Evolutionary conservation across 345 rosid species (phyloP), one percentile per base, ranked within the genome.

Genomic region (Rhizophora mangle): DNA sequence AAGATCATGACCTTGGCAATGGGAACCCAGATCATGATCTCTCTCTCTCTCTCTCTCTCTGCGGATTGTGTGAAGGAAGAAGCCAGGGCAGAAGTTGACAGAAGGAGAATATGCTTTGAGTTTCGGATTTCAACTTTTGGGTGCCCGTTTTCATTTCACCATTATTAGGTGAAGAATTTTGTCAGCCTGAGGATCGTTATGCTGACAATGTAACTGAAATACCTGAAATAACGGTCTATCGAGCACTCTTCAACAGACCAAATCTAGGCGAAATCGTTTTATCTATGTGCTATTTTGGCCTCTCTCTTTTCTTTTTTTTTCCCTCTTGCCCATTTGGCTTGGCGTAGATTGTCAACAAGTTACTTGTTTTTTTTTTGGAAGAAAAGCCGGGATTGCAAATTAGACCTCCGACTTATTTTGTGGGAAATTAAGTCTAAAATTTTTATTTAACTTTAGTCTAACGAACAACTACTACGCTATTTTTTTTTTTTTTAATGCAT

Each of bases 201-300:
- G 53, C 6, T 18, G 51, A 67, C 47, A 34, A 59, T 52, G 43
- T 71, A 79, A 86, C 88, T 79, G 80, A 83, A 85, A 64, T 71
- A 80, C 88, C 89, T 79, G 80, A 83, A 85, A 64, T 79, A 82
- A 84, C 89, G 88, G 86, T 65, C 73, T 53, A 75, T 84, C 83
- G 53, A 60, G 57, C 46, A 72, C 70, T 74, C 31, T 24, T 60
- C 52, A 72, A 62, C 65, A 13, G 31, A 72, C 65, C 36, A 19
- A 27, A 52, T 15, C 51, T 20, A 6, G n/a, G 27, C 62, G 61
- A 10, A 32, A 6, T 54, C 58, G 27, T 74, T 49, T 54, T 24
- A n/a, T 34, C 6, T 2, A 47, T 3, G 13, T 13, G 18, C 18
- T n/a, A 19, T 11, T 53, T 1, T n/a, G n/a, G 56, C 2, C 0